Percentiles rank a stretch among this genome's conserved stretches.
Conservation (phyloP, 2,329 filamentous ascomycete species). For the Diplodia seriata region DNA sequence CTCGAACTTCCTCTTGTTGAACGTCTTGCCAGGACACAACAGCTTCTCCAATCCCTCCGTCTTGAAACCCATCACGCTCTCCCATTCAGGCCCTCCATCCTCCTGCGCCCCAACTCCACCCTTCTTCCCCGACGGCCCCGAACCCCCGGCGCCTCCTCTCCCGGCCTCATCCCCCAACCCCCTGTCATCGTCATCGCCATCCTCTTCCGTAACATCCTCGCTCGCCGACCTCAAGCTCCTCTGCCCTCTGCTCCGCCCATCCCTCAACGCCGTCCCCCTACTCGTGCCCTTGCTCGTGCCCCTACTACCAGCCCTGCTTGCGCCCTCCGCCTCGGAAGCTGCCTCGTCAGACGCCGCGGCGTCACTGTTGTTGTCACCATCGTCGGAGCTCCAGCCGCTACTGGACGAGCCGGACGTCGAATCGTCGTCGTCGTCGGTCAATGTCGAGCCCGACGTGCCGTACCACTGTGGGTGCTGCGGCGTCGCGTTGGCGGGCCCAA, state of each 20-base stretch:
- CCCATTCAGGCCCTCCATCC: constrained; percentile 48
- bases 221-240: constrained; percentile 42
- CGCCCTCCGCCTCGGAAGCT: constrained; percentile 10
- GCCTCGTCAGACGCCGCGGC: constrained; percentile 39
- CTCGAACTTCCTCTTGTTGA: constrained; percentile 51
- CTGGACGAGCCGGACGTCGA: constrained; percentile 35
- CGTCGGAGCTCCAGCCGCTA: constrained; percentile 40
- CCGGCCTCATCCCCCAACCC: constrained; percentile 36
- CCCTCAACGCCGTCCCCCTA: constrained; percentile 41
- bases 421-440: constrained; percentile 39
- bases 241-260: constrained; percentile 39
- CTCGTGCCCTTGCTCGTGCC: constrained; percentile 44
- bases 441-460: constrained; percentile 46
- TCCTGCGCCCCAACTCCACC: constrained; percentile 34
- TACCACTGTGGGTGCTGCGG: constrained; percentile 48
- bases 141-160: constrained; percentile 27
- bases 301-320: constrained; percentile 20
- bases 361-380: constrained; percentile 37
- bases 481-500: constrained; percentile 44
- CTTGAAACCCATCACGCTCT: constrained; percentile 49
- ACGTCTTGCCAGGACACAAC: constrained; percentile 46
- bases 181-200: constrained; percentile 45
- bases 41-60: constrained; percentile 51
- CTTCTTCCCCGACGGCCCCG: constrained; percentile 34
- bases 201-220: constrained; percentile 39